Evolutionary conservation across 2,329 filamentous ascomycete species (phyloP).

Genomic region (Meredithiella fracta): DNA sequence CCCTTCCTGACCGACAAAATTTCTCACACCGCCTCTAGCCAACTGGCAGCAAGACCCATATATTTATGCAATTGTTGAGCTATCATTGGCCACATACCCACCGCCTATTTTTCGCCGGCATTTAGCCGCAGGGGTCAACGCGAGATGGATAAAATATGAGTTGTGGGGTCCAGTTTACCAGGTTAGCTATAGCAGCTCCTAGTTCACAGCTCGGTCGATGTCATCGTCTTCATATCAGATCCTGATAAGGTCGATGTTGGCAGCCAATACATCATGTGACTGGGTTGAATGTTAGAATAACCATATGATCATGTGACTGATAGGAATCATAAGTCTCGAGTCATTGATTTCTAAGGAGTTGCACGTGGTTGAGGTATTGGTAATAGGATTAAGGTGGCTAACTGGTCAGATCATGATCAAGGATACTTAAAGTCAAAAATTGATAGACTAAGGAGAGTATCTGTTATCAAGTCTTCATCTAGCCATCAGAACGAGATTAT

Average conservation of each 20-base stretch:
- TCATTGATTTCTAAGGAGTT: too few species aligned
- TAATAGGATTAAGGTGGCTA: too few species aligned
- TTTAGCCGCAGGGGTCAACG: slow-evolving; percentile 8
- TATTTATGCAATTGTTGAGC: not conserved
- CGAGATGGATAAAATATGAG: not conserved
- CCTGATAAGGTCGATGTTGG: not conserved
- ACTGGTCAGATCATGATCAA: too few species aligned
- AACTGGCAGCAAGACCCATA: not conserved
- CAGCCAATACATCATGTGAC: slow-evolving; percentile 9
- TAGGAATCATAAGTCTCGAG: too few species aligned
- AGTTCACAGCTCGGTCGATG: not conserved
- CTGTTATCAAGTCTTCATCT: too few species aligned
- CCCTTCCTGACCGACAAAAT: slow-evolving; percentile 27
- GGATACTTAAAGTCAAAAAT: too few species aligned
- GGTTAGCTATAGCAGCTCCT: not conserved
- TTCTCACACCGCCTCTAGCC: slow-evolving; percentile 24
- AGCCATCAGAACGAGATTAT: too few species aligned
- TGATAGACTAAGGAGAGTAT: too few species aligned
- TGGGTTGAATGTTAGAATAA: too few species aligned
- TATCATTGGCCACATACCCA: slow-evolving; percentile 10
- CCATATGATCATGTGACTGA: too few species aligned
- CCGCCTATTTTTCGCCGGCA: slow-evolving; percentile 10
- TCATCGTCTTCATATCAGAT: slow-evolving; percentile 1
- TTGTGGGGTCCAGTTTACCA: slow-evolving; percentile 6
- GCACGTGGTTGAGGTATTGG: too few species aligned